phyloP scores from a whole-genome alignment of 495 filamentous ascomycete species.

The Talaromyces stipitatus region DNA sequence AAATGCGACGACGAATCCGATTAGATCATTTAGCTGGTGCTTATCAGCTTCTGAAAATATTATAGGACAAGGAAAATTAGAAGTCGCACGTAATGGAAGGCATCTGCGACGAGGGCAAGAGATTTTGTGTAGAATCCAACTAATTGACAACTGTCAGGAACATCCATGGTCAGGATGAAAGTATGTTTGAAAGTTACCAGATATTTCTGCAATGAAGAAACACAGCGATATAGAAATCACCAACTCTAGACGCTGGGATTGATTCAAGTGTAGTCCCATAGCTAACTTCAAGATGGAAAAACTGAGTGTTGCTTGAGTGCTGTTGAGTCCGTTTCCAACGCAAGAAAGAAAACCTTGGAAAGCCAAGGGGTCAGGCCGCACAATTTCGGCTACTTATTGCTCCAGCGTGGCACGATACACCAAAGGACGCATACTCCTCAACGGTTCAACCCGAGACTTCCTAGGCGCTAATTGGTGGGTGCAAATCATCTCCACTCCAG shows the following conservation, averaged over 20 bases:
- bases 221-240: conserved; percentile 42
- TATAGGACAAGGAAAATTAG: neutral
- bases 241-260: conserved; percentile 30
- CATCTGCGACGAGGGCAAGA: conserved; percentile 81
- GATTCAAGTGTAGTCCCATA: conserved; percentile 21
- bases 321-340: neutral
- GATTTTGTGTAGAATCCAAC: conserved; percentile 71
- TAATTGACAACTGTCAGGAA: neutral
- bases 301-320: neutral
- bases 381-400: neutral
- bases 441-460: neutral
- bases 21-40: conserved; percentile 74
- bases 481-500: neutral
- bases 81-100: conserved; percentile 77
- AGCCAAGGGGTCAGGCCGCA: neutral
- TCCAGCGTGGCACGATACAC: neutral
- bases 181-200: conserved; percentile 17
- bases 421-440: neutral
- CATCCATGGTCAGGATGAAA: neutral
- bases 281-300: neutral
- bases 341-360: too few species aligned
- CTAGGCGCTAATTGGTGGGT: neutral
- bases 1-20: conserved; percentile 76
- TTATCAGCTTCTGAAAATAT: neutral
- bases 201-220: conserved; percentile 46